A percentile compares a stretch with the other conserved stretches of the same genome.
phyloP scores from a whole-genome alignment of 2,329 filamentous ascomycete species.

The Endocalyx cinctus region DNA sequence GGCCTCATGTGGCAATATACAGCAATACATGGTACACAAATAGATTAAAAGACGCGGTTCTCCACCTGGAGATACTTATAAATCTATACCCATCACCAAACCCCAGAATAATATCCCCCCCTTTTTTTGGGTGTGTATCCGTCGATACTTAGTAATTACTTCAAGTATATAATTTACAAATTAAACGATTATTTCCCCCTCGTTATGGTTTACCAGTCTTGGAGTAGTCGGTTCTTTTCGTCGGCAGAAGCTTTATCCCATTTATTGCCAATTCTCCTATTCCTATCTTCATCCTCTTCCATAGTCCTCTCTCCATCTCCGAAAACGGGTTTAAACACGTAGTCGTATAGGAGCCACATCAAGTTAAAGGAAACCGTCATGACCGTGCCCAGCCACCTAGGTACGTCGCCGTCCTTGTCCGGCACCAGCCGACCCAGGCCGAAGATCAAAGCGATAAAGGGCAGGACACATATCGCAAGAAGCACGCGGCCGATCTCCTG shows the following conservation, averaged over 20 bases:
- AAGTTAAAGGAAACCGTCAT: constrained; percentile 38
- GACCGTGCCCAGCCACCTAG: constrained; percentile 58
- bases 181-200: too few relatives aligned
- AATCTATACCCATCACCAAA: too few relatives aligned
- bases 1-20: too few relatives aligned
- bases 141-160: too few relatives aligned
- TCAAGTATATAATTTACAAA: too few relatives aligned
- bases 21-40: too few relatives aligned
- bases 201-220: constrained; percentile 26
- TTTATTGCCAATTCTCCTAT: not conserved
- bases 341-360: constrained; percentile 64
- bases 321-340: constrained; percentile 61
- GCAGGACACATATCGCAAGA: constrained; percentile 56
- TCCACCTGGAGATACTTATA: too few relatives aligned
- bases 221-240: constrained; percentile 20
- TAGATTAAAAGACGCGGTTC: too few relatives aligned
- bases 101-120: too few relatives aligned
- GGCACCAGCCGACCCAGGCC: constrained; percentile 45
- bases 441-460: constrained; percentile 46
- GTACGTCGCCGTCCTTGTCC: constrained; percentile 59
- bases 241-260: not conserved
- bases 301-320: constrained; percentile 77
- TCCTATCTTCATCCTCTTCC: constrained; percentile 14
- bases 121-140: too few relatives aligned
- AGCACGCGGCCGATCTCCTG: constrained; percentile 64